These are phyloP conservation scores for Luvunga scandens DNA, from an alignment of 345 rosid species.

Conservation along the genomic window DNA sequence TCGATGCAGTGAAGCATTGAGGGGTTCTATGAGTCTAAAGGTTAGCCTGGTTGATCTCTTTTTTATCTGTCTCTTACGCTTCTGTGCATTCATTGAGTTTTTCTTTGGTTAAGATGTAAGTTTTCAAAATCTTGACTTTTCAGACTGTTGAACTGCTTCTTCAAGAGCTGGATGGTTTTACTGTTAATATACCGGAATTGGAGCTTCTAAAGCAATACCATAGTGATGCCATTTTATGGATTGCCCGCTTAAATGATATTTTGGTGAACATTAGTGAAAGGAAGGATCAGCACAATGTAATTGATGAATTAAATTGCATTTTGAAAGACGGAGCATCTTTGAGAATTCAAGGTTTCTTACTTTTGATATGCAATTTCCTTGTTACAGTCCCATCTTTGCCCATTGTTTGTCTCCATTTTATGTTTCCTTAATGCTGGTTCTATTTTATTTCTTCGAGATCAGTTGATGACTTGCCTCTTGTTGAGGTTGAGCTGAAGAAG, in stretches of 20 bases:
- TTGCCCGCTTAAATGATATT: constrained; percentile 45
- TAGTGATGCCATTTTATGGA: constrained; percentile 55
- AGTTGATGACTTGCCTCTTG: constrained; percentile 70
- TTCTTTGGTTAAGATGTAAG: constrained; percentile 2
- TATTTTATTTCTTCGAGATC: constrained; percentile 12
- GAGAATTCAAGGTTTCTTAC: constrained; percentile 64
- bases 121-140: constrained; percentile 7
- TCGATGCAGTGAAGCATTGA: constrained; percentile 50
- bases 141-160: constrained; percentile 67
- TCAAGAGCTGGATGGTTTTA: constrained; percentile 46
- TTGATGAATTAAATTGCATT: constrained; percentile 60
- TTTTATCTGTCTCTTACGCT: constrained; percentile 4
- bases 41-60: constrained; percentile 27
- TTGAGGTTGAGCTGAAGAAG: constrained; percentile 80
- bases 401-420: constrained; percentile 7
- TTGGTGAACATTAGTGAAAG: constrained; percentile 48
- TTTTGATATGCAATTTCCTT: constrained; percentile 4
- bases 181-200: constrained; percentile 65
- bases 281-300: constrained; percentile 56
- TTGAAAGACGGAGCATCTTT: constrained; percentile 62
- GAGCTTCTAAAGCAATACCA: constrained; percentile 66
- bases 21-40: constrained; percentile 51
- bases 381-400: constrained; percentile 1
- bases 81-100: neutral
- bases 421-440: constrained; percentile 5